Conservation (phyloP, 345 rosid genomes). For the Trapa incisa region DNA sequence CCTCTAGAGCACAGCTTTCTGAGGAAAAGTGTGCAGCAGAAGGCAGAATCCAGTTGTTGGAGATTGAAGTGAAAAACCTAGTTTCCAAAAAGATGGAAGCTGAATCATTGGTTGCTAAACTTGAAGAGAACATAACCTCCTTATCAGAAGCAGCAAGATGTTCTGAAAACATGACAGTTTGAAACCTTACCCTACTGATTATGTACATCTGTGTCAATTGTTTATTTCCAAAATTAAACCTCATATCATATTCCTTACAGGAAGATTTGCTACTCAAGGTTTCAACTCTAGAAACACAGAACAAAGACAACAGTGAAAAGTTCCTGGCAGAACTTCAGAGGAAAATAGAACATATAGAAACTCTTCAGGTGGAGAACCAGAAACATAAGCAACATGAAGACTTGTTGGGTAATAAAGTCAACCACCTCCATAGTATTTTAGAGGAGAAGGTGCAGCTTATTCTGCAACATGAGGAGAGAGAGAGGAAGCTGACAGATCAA, state of each 20-base stretch:
- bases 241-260: constrained; percentile 29
- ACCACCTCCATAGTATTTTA: constrained; percentile 33
- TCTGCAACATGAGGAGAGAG: constrained; percentile 36
- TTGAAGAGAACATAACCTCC: constrained; percentile 37
- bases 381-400: constrained; percentile 31
- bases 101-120: constrained; percentile 35
- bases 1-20: constrained; percentile 35
- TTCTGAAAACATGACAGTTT: constrained; percentile 55
- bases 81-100: constrained; percentile 42
- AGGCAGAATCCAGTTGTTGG: constrained; percentile 43
- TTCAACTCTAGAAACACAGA: constrained; percentile 48
- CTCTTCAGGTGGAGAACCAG: constrained; percentile 37
- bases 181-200: constrained; percentile 6
- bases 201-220: constrained; percentile 7
- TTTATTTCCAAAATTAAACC: constrained; percentile 15
- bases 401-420: constrained; percentile 44
- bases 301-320: constrained; percentile 39
- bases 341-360: constrained; percentile 32
- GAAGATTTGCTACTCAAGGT: constrained; percentile 43
- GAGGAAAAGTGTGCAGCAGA: constrained; percentile 39
- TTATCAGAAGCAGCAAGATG: constrained; percentile 40
- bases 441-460: constrained; percentile 60
- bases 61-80: constrained; percentile 52
- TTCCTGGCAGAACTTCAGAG: constrained; percentile 39
- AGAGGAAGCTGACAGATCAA: constrained; percentile 50